phyloP scores from a whole-genome alignment of 2,329 filamentous ascomycete species.

The Cryphonectria japonica region DNA sequence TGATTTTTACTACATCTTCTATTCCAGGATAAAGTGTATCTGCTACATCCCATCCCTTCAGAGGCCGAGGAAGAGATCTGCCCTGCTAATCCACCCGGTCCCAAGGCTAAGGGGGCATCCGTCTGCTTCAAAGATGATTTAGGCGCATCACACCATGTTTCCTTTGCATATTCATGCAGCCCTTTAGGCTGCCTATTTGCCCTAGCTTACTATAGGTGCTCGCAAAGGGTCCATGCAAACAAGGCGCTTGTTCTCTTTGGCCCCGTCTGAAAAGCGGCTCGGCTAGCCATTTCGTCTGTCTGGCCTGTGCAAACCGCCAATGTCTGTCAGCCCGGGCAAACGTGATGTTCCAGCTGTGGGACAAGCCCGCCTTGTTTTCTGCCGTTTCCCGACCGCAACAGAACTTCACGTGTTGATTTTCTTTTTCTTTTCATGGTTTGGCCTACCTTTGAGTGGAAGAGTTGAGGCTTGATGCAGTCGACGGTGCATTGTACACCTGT shows the following conservation, averaged over 20 bases:
- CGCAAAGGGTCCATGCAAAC: constrained; percentile 2
- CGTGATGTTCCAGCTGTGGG: not conserved
- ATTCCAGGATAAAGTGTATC: not conserved
- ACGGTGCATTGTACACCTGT: not conserved
- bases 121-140: not conserved
- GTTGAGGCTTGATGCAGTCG: not conserved
- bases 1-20: not conserved
- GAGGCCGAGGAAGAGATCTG: not conserved
- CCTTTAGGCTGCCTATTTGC: not conserved
- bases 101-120: not conserved
- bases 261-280: constrained; percentile 1
- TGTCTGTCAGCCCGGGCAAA: not conserved
- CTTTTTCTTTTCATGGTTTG: not conserved
- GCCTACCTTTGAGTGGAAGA: not conserved
- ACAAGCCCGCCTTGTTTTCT: not conserved
- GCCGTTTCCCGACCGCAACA: not conserved
- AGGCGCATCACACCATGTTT: constrained; percentile 19
- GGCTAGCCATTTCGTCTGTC: not conserved
- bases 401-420: not conserved
- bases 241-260: constrained; percentile 17
- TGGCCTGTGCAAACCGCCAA: not conserved
- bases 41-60: constrained; percentile 2
- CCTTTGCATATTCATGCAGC: constrained; percentile 14
- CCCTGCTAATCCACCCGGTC: not conserved
- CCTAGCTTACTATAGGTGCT: not conserved